These are phyloP conservation scores for Coemansia sp. DNA, from an alignment of 192 early-diverging fungal genomes.

Conservation along the genomic window DNA sequence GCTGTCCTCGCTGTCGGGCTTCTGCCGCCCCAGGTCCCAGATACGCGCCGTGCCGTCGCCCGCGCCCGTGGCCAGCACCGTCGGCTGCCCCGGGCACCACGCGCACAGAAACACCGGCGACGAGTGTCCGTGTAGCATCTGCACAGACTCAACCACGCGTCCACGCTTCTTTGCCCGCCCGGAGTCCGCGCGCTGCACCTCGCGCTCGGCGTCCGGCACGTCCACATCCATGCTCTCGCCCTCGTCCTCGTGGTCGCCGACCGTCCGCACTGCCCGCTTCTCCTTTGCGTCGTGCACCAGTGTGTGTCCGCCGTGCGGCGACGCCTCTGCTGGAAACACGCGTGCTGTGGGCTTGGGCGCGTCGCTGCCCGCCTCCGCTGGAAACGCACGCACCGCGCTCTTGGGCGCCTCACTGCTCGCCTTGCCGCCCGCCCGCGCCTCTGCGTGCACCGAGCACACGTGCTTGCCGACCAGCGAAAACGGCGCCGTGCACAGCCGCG, in stretches of 20 bases:
- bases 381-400: too few relatives aligned
- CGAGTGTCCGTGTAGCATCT: conserved; percentile 65
- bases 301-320: conserved; percentile 37
- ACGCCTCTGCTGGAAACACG: too few relatives aligned
- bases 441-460: conserved; percentile 34
- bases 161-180: neutral
- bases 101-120: conserved; percentile 70
- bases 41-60: conserved; percentile 84
- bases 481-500: conserved; percentile 44
- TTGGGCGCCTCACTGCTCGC: too few relatives aligned
- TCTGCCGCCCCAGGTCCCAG: conserved; percentile 70
- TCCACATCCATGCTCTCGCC: conserved; percentile 33
- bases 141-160: conserved; percentile 46
- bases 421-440: conserved; percentile 1
- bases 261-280: neutral
- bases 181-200: neutral
- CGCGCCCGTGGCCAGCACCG: conserved; percentile 67
- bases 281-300: conserved; percentile 36
- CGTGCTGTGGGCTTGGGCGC: too few relatives aligned
- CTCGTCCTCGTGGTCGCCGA: conserved; percentile 7
- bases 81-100: conserved; percentile 73
- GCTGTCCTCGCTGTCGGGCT: conserved; percentile 37
- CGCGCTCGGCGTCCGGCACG: conserved; percentile 39
- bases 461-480: conserved; percentile 49
- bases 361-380: too few relatives aligned